Percentiles rank a stretch among this genome's conserved stretches.
Evolutionary conservation across 148 eudicot species (phyloP).

Genomic region (Bassia scoparia): DNA sequence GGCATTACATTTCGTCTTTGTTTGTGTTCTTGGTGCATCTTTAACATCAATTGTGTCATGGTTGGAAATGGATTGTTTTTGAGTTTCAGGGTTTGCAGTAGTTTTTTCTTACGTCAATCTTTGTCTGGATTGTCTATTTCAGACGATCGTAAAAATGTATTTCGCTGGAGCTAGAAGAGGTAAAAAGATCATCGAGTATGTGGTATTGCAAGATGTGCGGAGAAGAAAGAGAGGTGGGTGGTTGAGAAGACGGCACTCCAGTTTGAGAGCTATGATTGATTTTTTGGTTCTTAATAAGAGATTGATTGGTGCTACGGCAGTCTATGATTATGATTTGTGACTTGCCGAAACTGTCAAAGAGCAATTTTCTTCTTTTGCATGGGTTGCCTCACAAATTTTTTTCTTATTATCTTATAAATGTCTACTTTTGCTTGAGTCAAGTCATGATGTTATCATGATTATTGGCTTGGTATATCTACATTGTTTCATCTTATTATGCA

Average conservation of each 20-base stretch:
- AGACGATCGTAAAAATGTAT: slow-evolving; percentile 48
- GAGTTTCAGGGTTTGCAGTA: not conserved
- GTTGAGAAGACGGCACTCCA: slow-evolving; percentile 70
- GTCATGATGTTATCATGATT: not conserved
- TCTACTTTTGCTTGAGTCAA: no score
- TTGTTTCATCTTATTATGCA: not conserved
- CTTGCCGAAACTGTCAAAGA: slow-evolving; percentile 75
- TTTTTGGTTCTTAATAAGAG: slow-evolving; percentile 48
- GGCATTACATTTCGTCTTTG: no score
- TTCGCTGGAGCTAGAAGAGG: slow-evolving; percentile 61
- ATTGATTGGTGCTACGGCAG: slow-evolving; percentile 74
- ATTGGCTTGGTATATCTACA: not conserved
- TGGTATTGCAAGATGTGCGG: slow-evolving; percentile 66
- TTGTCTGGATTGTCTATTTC: slow-evolving; percentile 53
- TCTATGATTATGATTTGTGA: slow-evolving; percentile 70
- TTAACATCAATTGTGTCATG: not conserved
- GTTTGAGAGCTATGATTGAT: slow-evolving; percentile 58
- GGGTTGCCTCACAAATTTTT: slow-evolving; percentile 33
- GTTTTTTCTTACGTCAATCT: slow-evolving; percentile 34
- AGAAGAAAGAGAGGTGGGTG: slow-evolving; percentile 56
- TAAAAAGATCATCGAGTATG: slow-evolving; percentile 60
- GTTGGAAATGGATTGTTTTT: not conserved
- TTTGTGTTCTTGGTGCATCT: slow-evolving; percentile 3
- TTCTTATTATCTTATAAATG: not conserved
- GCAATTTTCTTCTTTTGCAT: slow-evolving; percentile 83